Base-by-base conservation (phyloP, 2,329 filamentous ascomycete genomes). In the Sporothrix variecibatus region DNA sequence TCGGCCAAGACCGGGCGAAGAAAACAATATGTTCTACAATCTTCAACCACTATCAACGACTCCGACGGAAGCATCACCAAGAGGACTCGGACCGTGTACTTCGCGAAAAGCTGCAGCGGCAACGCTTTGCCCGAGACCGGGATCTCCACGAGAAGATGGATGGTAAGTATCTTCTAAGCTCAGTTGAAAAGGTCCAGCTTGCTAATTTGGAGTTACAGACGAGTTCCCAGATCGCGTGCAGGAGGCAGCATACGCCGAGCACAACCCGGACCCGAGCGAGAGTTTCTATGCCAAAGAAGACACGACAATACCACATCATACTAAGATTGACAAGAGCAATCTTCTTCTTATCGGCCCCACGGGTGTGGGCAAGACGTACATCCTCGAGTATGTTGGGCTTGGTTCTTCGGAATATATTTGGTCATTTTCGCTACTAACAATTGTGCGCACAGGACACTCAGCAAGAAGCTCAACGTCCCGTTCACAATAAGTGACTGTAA, bases 401-500 rank as follows among this genome's bases (percentile, higher is more conserved):
- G 7, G 4, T n/a, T 9, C n/a, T 2, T 4, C n/a, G 3, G 1
- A 23, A n/a, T 4, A n/a, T 34, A 15, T 20, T 2, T 4, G 17
- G 28, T n/a, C 17, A 1, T 31, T 31, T 3, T 28, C 3, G 8
- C 31, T 17, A 28, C 40, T 53, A 31, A 49, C 12, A 38, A 82
- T 53, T 70, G 53, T 78, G n/a, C 78, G 20, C 1, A 2, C 72
- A 97, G 95, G 82, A 98, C 95, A 0, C 85, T 98, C 53, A 96
- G 95, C 78, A 92, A 94, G 79, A 92, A 96, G 71, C 88, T 99
- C n/a, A 95, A 96, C 75, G 94, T 98, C 0, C 96, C 96, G 0
- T 97, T 98, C 80, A 94, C 93, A 76, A 97, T 97, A 82, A 95
- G 94, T 75, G 95, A 98, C 82, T 98, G 95, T 82, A 98, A 96